Evolutionary conservation across 371 early-diverging fungal species (phyloP).

Genomic region (Syncephalastrum sp.): DNA sequence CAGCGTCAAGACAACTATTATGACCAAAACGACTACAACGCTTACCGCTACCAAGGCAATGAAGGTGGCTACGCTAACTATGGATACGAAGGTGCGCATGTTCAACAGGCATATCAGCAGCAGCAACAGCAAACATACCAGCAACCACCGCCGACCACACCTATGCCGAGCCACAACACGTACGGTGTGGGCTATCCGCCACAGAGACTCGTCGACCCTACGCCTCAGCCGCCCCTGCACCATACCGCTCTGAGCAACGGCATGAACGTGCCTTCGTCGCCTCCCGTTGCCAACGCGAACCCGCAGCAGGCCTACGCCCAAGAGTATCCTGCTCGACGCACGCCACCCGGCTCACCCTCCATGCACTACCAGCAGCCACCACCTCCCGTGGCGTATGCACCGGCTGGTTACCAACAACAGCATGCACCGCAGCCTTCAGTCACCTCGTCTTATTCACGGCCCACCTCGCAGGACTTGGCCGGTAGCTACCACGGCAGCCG

Average conservation of each 20-base stretch:
- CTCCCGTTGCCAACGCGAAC: constrained; percentile 11
- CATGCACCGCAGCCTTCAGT: constrained; percentile 4
- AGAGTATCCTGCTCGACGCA: constrained; percentile 9
- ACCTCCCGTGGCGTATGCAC: constrained; percentile 3
- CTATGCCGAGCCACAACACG: constrained; percentile 13
- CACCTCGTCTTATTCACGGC: constrained; percentile 11
- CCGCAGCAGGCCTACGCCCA: constrained; percentile 1
- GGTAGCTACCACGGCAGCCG: neutral
- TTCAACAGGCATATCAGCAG: constrained; percentile 19
- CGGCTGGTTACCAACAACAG: constrained; percentile 7
- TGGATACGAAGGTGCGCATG: constrained; percentile 3
- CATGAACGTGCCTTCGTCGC: constrained; percentile 5
- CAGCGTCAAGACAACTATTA: constrained; percentile 4
- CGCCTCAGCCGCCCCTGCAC: constrained; percentile 2
- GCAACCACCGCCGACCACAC: constrained; percentile 9
- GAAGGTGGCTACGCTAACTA: constrained; percentile 1
- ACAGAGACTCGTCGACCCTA: constrained; percentile 8
- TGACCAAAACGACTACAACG: neutral
- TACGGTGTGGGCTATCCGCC: constrained; percentile 15
- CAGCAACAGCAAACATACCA: constrained; percentile 18
- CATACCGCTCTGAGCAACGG: neutral
- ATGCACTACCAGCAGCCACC: constrained; percentile 1
- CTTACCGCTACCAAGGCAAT: constrained; percentile 1
- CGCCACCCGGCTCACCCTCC: constrained; percentile 14
- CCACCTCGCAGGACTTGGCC: constrained; percentile 12